Base-by-base conservation (phyloP, 371 early-diverging fungal species). In the Mortierella sp. region DNA sequence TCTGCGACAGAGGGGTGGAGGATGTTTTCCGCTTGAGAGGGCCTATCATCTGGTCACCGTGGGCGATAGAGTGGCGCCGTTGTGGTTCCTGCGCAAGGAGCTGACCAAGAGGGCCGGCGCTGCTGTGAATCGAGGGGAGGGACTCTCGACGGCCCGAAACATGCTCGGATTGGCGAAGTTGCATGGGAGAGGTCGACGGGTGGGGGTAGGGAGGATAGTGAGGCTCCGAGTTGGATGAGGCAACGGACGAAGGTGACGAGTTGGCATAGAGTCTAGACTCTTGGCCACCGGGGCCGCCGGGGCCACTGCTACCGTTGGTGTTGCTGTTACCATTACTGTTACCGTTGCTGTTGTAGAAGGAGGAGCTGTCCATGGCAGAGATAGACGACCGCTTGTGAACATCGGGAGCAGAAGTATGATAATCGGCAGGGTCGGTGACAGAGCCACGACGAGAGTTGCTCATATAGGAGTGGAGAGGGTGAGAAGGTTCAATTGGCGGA, bases 41-140 rank as follows among this genome's bases (percentile, higher is more conserved):
- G 0, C 75, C 80, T 63, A n/a, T 29, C 78, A 77, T 78, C 56
- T 77, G 75, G 60, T 91, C 91, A n/a, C 90, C 87, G 8, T 89
- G 88, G 1, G 92, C 91, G 74, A 93, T 93, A 0, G 93, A 93
- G 60, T 93, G 93, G 21, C 93, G 88, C 51, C 93, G 75, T 73
- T 91, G 91, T 12, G 89, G 84, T n/a, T 84, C 84, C 58, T 84
- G 84, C 2, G 84, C 78, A 84, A 78, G 88, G 77, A 80, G 91
- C 89, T 83, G 77, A 29, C 84, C 63, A 72, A 75, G 24, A n/a
- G 83, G 78, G 41, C 87, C 83, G 68, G 81, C 72, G 48, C 82
- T 73, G 72, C 80, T 79, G 78, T 81, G 79, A 55, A 79, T 83
- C n/a, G 79, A 81, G 1, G 91, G 89, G 12, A 91, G 78, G 10